Percentiles rank a stretch among this genome's conserved stretches.
Evolutionary conservation across 257 asterid genomes (phyloP).

Genomic region (Galeopsis tetrahit): DNA sequence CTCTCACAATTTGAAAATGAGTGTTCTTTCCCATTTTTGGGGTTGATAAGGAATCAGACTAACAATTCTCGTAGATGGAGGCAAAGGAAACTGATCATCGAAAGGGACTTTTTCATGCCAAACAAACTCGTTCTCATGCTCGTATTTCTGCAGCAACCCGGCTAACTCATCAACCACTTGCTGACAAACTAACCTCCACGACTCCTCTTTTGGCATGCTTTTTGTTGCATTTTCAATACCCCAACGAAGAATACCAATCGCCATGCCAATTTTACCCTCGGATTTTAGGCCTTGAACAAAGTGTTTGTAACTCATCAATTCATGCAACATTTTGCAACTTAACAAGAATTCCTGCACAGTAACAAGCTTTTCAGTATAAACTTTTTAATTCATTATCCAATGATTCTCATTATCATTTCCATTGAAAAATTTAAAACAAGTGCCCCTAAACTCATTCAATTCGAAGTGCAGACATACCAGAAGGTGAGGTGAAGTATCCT

Average conservation of each 20-base stretch:
- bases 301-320: conserved; percentile 55
- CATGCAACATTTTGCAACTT: conserved; percentile 51
- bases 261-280: conserved; percentile 54
- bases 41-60: conserved; percentile 48
- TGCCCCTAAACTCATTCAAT: neutral
- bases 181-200: conserved; percentile 49
- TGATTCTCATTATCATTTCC: too few relatives aligned
- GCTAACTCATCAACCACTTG: conserved; percentile 44
- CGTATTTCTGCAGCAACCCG: conserved; percentile 49
- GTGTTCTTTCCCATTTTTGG: conserved; percentile 47
- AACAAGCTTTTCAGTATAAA: neutral
- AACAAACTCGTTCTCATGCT: conserved; percentile 65
- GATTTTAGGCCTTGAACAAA: conserved; percentile 47
- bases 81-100: conserved; percentile 43
- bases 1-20: conserved; percentile 39
- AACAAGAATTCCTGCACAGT: conserved; percentile 56
- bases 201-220: conserved; percentile 52
- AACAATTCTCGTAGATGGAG: conserved; percentile 54
- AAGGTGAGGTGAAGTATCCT: conserved; percentile 52
- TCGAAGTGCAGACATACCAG: conserved; percentile 39
- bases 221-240: conserved; percentile 44
- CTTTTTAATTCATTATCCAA: neutral
- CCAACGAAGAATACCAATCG: conserved; percentile 58
- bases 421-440: too few relatives aligned
- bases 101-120: conserved; percentile 57